Evolutionary conservation across 2,329 filamentous ascomycete genomes (phyloP).

Genomic region (Hymenoscyphus linearis): DNA sequence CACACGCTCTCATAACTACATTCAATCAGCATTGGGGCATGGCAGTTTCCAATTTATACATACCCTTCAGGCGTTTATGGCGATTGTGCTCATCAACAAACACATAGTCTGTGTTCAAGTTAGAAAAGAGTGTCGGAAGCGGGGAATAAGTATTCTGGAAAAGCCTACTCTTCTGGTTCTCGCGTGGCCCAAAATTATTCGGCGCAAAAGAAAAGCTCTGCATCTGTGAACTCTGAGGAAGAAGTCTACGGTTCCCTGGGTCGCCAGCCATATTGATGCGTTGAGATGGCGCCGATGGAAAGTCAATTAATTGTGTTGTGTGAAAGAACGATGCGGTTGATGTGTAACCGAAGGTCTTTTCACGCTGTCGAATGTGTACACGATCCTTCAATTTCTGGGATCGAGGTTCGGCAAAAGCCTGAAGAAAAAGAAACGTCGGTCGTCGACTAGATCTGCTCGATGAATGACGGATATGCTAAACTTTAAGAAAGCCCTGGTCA

Average conservation of each 20-base stretch:
- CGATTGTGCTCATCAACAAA: conserved; percentile 99
- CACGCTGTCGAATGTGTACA: not conserved
- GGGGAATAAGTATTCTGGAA: not conserved
- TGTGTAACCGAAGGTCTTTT: not conserved
- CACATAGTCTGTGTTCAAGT: conserved; percentile 72
- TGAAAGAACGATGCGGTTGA: not conserved
- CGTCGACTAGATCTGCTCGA: conserved; percentile 8
- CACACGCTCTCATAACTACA: conserved; percentile 94
- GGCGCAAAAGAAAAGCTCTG: conserved; percentile 73
- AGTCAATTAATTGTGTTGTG: not conserved
- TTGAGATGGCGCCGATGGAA: conserved; percentile 8
- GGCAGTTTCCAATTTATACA: conserved; percentile 7
- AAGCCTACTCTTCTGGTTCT: conserved; percentile 76
- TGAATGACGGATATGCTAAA: conserved; percentile 21
- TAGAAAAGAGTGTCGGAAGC: conserved; percentile 23
- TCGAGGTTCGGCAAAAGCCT: conserved; percentile 7
- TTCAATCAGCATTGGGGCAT: conserved; percentile 17
- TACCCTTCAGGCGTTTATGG: conserved; percentile 93
- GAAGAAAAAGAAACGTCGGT: conserved; percentile 9
- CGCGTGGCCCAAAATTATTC: conserved; percentile 56
- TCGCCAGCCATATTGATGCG: conserved; percentile 54
- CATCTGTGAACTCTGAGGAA: conserved; percentile 65
- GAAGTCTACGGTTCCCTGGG: conserved; percentile 53
- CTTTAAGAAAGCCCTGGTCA: conserved; percentile 16
- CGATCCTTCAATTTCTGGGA: conserved; percentile 5